These are phyloP conservation scores for Schwanniomyces pseudopolymorphus DNA, from an alignment of 805 yeast species.

Conservation along the genomic window DNA sequence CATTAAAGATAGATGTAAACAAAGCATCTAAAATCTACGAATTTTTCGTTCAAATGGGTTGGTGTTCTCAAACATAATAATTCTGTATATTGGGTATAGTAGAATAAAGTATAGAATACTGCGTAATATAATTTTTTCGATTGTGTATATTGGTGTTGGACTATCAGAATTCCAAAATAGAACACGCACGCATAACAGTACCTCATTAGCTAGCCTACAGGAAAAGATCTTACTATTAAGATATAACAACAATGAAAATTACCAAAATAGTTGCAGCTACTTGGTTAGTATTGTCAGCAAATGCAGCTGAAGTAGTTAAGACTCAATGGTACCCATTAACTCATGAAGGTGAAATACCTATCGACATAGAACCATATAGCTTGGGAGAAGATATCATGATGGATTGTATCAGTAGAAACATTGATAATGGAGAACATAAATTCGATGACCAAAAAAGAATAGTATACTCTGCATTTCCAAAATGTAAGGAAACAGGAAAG, in stretches of 20 bases:
- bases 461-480: slow-evolving; percentile 57
- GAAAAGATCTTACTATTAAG: background rate
- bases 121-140: background rate
- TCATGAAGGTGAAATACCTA: slow-evolving; percentile 37
- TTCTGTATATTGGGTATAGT: background rate
- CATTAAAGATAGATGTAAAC: slow-evolving; percentile 78
- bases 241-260: background rate
- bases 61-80: slow-evolving; percentile 55
- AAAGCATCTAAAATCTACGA: slow-evolving; percentile 89
- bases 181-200: background rate
- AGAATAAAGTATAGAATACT: background rate
- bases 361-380: slow-evolving; percentile 33
- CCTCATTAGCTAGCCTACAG: background rate
- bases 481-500: slow-evolving; percentile 61
- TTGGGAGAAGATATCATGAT: slow-evolving; percentile 45
- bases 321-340: slow-evolving; percentile 28
- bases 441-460: slow-evolving; percentile 63
- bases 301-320: background rate
- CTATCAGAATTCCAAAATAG: background rate
- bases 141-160: background rate
- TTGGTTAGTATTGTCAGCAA: background rate
- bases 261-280: background rate
- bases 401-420: slow-evolving; percentile 65
- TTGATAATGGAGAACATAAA: slow-evolving; percentile 74
- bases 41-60: slow-evolving; percentile 87